Base-by-base conservation (phyloP, 2,329 filamentous ascomycete species). In the Penicillium sp. region DNA sequence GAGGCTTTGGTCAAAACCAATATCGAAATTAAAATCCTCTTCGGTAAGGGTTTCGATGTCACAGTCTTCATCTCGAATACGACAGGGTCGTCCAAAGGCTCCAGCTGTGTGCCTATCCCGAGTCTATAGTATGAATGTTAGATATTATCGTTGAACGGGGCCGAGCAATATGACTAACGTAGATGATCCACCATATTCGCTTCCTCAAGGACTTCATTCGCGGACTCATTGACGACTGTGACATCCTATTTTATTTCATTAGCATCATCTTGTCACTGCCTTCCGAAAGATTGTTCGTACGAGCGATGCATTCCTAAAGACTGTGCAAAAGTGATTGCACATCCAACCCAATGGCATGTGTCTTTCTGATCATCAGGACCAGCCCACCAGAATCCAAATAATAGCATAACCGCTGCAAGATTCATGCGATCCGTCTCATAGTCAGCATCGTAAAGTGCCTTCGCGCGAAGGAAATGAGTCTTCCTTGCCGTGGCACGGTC, bases 11-110 rank as follows among this genome's bases (percentile, higher is more conserved):
- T 51, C 49, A 28, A 58, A 58, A 33, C 28, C 46, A 9, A 19
- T 46, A 43, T 66, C 62, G 18, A 59, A 56, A 3, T 58, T 44
- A 29, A 67, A 67, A 40, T 67, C 63, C 10, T 55, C 54, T 26
- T 51, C 54, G 1, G 55, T 48, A n/a, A 67, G 61, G 6, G 46
- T 36, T 24, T 65, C 65, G n/a, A 67, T 51, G 45, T 67, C 65
- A 39, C 64, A 67, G 40, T 67, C 64, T 23, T 58, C 62, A 21
- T 62, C 62, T 21, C 64, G 56, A 28, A 64, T 67, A n/a, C 63
- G 64, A 18, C 56, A 62, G 2, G 65, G 65, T 16, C 61, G 56
- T n/a, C 65, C 64, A 18, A 67, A 60, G n/a, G 61, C 61, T 11
- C 60, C 63, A 36, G 64, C 53, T 9, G 48, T 56, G 42, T 66